Conservation (phyloP, 2,329 filamentous ascomycete genomes). For the Aspergillus vadensis region DNA sequence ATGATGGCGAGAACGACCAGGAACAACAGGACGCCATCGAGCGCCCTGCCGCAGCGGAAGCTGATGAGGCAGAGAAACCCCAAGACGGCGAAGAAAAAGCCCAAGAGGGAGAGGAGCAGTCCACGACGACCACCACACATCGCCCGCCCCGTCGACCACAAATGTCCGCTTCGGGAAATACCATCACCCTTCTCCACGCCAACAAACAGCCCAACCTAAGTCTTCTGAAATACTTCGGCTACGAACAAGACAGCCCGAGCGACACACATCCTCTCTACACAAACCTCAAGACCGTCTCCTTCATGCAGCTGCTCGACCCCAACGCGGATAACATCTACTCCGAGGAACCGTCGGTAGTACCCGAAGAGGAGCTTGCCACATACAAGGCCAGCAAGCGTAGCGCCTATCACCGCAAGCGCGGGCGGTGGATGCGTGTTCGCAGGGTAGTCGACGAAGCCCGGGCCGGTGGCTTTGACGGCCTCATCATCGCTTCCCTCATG, state of each 20-base stretch:
- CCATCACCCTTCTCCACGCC: constrained; percentile 60
- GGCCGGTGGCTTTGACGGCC: constrained; percentile 75
- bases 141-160: constrained; percentile 25
- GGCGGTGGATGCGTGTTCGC: constrained; percentile 74
- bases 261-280: constrained; percentile 75
- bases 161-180: constrained; percentile 56
- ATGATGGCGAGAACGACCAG: constrained; percentile 21
- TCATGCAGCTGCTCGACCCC: constrained; percentile 86
- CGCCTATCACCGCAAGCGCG: constrained; percentile 84
- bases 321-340: constrained; percentile 72
- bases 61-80: constrained; percentile 25
- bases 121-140: neutral
- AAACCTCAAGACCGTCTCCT: constrained; percentile 81
- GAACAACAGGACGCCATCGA: constrained; percentile 1
- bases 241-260: constrained; percentile 67
- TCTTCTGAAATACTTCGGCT: constrained; percentile 86
- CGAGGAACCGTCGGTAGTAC: constrained; percentile 61
- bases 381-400: constrained; percentile 83
- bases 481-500: constrained; percentile 81
- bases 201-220: constrained; percentile 83
- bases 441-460: constrained; percentile 74
- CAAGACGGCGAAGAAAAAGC: constrained; percentile 21
- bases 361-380: constrained; percentile 62
- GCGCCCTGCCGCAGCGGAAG: neutral
- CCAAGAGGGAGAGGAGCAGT: constrained; percentile 25